Evolutionary conservation across 306 rosid genomes (phyloP).

Genomic region (Acacia crassicarpa): DNA sequence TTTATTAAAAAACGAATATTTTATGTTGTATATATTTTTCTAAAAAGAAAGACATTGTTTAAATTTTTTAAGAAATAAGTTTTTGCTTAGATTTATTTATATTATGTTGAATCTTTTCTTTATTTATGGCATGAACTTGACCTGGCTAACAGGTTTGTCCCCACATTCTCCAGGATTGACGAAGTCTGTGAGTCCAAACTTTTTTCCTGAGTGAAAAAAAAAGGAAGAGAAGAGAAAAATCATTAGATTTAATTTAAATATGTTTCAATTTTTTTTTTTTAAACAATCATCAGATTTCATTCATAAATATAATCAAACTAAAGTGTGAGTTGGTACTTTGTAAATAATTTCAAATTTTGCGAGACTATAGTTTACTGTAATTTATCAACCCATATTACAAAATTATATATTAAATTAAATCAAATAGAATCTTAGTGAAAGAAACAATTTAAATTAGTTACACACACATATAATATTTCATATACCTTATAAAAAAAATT

Average conservation of each 20-base stretch:
- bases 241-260: background rate
- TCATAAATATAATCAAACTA: background rate
- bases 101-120: background rate
- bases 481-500: too few relatives aligned
- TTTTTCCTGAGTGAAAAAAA: conserved; percentile 54
- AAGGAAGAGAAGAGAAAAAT: background rate
- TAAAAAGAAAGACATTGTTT: too few relatives aligned
- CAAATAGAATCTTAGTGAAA: too few relatives aligned
- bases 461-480: too few relatives aligned
- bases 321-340: background rate
- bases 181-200: conserved; percentile 80
- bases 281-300: background rate
- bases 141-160: conserved; percentile 77
- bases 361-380: background rate
- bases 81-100: too few relatives aligned
- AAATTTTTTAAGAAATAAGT: too few relatives aligned
- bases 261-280: too few relatives aligned
- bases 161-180: conserved; percentile 48
- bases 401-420: too few relatives aligned
- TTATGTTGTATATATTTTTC: too few relatives aligned
- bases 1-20: too few relatives aligned
- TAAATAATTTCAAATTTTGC: too few relatives aligned
- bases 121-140: conserved; percentile 6
- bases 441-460: too few relatives aligned
- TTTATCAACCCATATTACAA: background rate